A percentile compares a stretch with the other conserved stretches of the same genome.
phyloP scores from a whole-genome alignment of 1,139 yeast species.

The Debaryomycetaceae sp. region DNA sequence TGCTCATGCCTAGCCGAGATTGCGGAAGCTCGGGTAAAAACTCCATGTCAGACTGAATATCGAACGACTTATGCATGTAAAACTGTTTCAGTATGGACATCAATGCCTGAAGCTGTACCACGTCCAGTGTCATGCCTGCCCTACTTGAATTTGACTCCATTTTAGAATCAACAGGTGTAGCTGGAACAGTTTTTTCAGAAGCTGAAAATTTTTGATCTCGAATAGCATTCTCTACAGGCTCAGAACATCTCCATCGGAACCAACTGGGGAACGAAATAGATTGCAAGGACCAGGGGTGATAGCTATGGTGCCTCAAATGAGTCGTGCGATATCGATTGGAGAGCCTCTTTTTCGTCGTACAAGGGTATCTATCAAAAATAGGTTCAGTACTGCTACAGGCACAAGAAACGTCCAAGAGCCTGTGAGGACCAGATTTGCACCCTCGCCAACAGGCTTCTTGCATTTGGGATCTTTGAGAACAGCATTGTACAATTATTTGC shows the following conservation, averaged over 20 bases:
- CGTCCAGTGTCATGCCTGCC: conserved; percentile 6
- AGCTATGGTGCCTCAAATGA: no score
- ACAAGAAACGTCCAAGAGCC: conserved; percentile 51
- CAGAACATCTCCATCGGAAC: conserved; percentile 1
- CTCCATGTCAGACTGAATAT: conserved; percentile 66
- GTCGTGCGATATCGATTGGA: no score
- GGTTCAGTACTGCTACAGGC: conserved; percentile 1
- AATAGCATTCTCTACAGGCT: not conserved
- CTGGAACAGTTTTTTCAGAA: not conserved
- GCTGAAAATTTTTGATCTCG: conserved; percentile 1
- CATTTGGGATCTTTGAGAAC: conserved; percentile 93
- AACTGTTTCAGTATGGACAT: conserved; percentile 42
- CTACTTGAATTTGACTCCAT: conserved; percentile 1
- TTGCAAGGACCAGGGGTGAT: no score
- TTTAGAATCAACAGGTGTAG: not conserved
- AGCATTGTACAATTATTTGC: conserved; percentile 80
- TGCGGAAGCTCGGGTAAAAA: conserved; percentile 53
- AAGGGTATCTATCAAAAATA: no score
- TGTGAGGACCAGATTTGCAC: conserved; percentile 91
- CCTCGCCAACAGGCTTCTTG: conserved; percentile 93
- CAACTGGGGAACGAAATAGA: not conserved
- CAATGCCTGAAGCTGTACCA: conserved; percentile 18
- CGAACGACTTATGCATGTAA: conserved; percentile 66
- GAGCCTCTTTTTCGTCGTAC: no score
- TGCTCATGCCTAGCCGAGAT: not conserved